Base-by-base conservation (phyloP, 164 flowering plant genomes). In the Chimonanthus praecox region DNA sequence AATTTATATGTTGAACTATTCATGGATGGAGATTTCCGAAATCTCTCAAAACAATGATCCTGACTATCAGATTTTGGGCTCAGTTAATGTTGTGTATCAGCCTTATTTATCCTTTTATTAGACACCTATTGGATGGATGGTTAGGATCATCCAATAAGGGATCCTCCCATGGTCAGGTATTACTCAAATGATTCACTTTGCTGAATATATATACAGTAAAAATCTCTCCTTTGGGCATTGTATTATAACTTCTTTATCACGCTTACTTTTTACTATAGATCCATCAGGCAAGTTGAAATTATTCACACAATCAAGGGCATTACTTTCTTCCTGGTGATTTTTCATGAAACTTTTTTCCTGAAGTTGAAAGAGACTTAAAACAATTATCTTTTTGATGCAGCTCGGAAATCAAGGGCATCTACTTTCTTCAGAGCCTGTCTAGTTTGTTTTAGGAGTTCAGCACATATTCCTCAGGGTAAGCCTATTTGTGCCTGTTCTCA, bases 371-470 rank as follows among this genome's bases (percentile, higher is more conserved):
- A 33, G 33, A 20, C 64, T 60, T 48, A 46, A 6, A 68, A 44
- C 16, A 16, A 58, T 9, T 66, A 21, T 10, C 50, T 10, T 46
- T 75, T 10, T 78, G 5, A 4, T 80, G 66, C 82, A 48, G 78
- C 88, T 88, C 91, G 85, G 74, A 84, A 75, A 18, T 79, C 90
- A 63, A 75, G 68, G 69, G 68, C 87, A 66, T 83, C 90, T 46
- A 76, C 74, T 48, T 63, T 89, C 33, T 58, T 92, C 15, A 89
- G 82, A 68, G 83, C 88, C 13, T 95, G 98, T 78, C 88, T 95
- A 72, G 86, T 94, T 71, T 95, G 99, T 74, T 92, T 96, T 47
- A 90, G 92, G 46, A 92, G 87, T 74, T 88, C 87, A 58, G 83
- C 78, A 70, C 83, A 80, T 66, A 85, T 84, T 75, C 88, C 79